A percentile compares a stretch with the other conserved stretches of the same genome.
Conservation (phyloP, 768 basidiomycete genomes). For the Mycena olivaceomarginata region DNA sequence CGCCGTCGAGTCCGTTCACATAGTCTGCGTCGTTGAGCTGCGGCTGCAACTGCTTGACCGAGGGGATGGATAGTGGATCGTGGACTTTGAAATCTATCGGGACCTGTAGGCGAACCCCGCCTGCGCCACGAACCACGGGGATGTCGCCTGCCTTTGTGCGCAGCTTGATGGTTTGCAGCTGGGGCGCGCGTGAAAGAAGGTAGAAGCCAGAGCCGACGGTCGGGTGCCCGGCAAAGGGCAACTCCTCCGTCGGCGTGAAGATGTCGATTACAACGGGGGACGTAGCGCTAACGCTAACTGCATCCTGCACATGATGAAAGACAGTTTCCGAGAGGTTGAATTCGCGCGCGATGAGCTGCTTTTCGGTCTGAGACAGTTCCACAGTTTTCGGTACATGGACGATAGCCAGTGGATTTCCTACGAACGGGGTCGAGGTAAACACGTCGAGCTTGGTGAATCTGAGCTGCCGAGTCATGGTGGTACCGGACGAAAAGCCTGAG, state of each 20-base stretch:
- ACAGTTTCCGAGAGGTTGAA: slow-evolving; percentile 72
- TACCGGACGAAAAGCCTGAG: background rate
- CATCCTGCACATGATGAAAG: slow-evolving; percentile 59
- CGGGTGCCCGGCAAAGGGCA: slow-evolving; percentile 69
- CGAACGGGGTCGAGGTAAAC: slow-evolving; percentile 62
- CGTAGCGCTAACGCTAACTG: slow-evolving; percentile 29
- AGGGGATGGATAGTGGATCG: slow-evolving; percentile 47
- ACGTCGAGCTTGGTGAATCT: slow-evolving; percentile 62
- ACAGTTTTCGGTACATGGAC: slow-evolving; percentile 57
- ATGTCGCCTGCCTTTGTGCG: slow-evolving; percentile 66
- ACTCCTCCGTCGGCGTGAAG: slow-evolving; percentile 61
- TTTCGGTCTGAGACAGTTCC: slow-evolving; percentile 58
- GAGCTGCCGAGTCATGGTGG: slow-evolving; percentile 41
- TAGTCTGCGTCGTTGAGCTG: slow-evolving; percentile 57
- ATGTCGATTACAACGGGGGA: slow-evolving; percentile 60
- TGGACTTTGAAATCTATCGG: slow-evolving; percentile 66
- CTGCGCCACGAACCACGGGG: slow-evolving; percentile 52
- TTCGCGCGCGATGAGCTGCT: slow-evolving; percentile 66
- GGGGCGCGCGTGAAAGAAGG: slow-evolving; percentile 53
- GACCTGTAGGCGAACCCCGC: slow-evolving; percentile 58
- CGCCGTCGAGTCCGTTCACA: slow-evolving; percentile 56
- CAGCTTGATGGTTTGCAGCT: slow-evolving; percentile 51
- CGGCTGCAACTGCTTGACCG: slow-evolving; percentile 54
- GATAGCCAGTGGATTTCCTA: slow-evolving; percentile 68
- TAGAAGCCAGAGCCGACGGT: slow-evolving; percentile 66